These are phyloP conservation scores for Ploettnerulaceae sp. DNA, from an alignment of 2,329 filamentous ascomycete species.

Conservation along the genomic window DNA sequence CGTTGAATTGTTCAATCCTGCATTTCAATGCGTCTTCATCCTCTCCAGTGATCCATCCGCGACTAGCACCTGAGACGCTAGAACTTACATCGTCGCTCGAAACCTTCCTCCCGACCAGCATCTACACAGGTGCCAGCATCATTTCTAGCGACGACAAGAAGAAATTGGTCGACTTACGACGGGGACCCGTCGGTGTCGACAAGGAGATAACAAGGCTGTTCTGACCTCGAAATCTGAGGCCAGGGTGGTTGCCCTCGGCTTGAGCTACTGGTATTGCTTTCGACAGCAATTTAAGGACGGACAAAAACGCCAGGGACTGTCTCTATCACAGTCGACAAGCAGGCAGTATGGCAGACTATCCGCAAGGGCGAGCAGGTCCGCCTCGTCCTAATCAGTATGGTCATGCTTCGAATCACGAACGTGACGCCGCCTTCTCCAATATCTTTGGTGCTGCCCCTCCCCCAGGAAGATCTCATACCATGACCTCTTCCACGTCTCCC, in stretches of 20 bases:
- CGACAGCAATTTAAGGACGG: slow-evolving; percentile 9
- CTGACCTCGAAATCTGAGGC: slow-evolving; percentile 20
- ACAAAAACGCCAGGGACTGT: slow-evolving; percentile 10
- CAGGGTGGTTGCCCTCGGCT: slow-evolving; percentile 27
- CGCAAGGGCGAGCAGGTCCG: slow-evolving; percentile 57
- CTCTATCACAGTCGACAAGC: slow-evolving; percentile 14
- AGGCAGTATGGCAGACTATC: slow-evolving; percentile 49
- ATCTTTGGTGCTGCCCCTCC: slow-evolving; percentile 89
- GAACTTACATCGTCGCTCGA: slow-evolving; percentile 9
- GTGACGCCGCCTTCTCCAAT: slow-evolving; percentile 92
- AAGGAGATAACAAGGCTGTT: slow-evolving; percentile 17
- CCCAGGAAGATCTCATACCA: slow-evolving; percentile 87
- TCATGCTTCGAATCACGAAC: slow-evolving; percentile 57
- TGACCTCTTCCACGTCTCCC: slow-evolving; percentile 72
- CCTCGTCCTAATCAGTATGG: slow-evolving; percentile 37
- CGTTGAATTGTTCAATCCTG: slow-evolving; percentile 14
- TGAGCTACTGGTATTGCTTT: slow-evolving; percentile 17
- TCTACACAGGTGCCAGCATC: not conserved
- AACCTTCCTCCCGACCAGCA: slow-evolving; percentile 13
- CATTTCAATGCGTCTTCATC: slow-evolving; percentile 23
- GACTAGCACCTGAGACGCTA: slow-evolving; percentile 18
- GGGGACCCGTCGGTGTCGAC: slow-evolving; percentile 25
- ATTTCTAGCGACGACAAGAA: slow-evolving; percentile 6
- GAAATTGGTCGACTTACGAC: slow-evolving; percentile 23
- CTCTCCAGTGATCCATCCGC: slow-evolving; percentile 12